Percentiles rank a stretch among this genome's conserved stretches.
Conservation (phyloP, 2,329 filamentous ascomycete genomes). For the Scedosporium dehoogii region DNA sequence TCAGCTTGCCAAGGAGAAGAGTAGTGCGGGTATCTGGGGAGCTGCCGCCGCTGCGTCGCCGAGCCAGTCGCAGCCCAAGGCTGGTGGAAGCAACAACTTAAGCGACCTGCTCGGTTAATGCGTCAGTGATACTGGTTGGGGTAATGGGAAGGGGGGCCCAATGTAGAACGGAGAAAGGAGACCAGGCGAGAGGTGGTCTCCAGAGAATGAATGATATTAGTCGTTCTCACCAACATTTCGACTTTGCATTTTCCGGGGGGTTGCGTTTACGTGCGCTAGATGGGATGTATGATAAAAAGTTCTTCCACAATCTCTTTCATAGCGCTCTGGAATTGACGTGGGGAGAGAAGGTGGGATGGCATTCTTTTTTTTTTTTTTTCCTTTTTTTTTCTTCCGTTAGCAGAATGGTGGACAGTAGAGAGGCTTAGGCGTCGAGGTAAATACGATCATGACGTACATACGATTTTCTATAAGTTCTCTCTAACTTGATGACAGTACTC, state of each 20-base stretch:
- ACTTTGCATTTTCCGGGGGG: neutral
- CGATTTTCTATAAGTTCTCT: neutral
- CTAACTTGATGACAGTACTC: neutral
- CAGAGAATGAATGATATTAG: neutral
- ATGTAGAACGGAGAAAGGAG: neutral
- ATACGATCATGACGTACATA: neutral
- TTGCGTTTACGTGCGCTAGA: neutral
- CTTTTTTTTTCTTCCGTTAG: neutral
- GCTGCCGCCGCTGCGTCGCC: slow-evolving; percentile 38
- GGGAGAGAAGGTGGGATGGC: neutral
- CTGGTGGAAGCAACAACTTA: slow-evolving; percentile 24
- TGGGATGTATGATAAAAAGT: neutral
- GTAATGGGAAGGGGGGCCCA: neutral
- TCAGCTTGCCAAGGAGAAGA: slow-evolving; percentile 97
- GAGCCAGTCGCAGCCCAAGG: slow-evolving; percentile 17
- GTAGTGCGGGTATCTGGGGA: slow-evolving; percentile 89
- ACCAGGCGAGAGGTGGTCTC: neutral
- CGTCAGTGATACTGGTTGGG: neutral
- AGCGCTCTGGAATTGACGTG: neutral
- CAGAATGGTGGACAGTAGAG: neutral
- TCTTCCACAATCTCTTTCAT: neutral
- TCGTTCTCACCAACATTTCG: neutral
- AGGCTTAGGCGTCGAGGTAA: neutral
- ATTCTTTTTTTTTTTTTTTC: neutral
- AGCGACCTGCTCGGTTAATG: slow-evolving; percentile 38